Evolutionary conservation across 331 rosid species (phyloP).

Genomic region (Acacia concinna): DNA sequence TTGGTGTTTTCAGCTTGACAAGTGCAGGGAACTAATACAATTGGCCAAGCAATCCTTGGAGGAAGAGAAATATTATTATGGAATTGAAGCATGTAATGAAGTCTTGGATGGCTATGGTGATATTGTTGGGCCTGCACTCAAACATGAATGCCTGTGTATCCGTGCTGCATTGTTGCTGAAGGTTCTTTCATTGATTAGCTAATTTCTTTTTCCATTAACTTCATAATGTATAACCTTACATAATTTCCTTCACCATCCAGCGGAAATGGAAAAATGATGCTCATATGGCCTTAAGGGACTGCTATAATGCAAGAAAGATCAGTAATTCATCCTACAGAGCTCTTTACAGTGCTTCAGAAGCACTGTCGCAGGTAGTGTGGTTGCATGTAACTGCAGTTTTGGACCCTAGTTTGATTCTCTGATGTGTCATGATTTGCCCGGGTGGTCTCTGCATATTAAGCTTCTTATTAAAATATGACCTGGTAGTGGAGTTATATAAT

Average conservation of each 20-base stretch:
- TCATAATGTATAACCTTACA: constrained; percentile 23
- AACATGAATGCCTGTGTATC: constrained; percentile 67
- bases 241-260: constrained; percentile 41
- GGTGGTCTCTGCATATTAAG: constrained; percentile 15
- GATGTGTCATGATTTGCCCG: neutral
- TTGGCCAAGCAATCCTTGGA: constrained; percentile 64
- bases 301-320: constrained; percentile 71
- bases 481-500: neutral
- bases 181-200: constrained; percentile 51
- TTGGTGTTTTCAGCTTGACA: constrained; percentile 67
- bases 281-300: constrained; percentile 87
- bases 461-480: neutral
- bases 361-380: constrained; percentile 80
- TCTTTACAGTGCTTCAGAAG: constrained; percentile 74
- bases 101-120: constrained; percentile 66
- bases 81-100: constrained; percentile 92
- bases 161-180: constrained; percentile 81
- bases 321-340: constrained; percentile 63
- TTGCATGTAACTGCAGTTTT: constrained; percentile 20
- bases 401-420: constrained; percentile 10
- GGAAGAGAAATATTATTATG: constrained; percentile 48
- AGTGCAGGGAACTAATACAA: constrained; percentile 68
- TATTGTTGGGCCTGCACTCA: constrained; percentile 49
- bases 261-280: constrained; percentile 98
- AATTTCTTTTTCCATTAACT: constrained; percentile 2